These are phyloP conservation scores for Mortierella sp. DNA, from an alignment of 371 early-diverging fungal genomes.

Conservation along the genomic window DNA sequence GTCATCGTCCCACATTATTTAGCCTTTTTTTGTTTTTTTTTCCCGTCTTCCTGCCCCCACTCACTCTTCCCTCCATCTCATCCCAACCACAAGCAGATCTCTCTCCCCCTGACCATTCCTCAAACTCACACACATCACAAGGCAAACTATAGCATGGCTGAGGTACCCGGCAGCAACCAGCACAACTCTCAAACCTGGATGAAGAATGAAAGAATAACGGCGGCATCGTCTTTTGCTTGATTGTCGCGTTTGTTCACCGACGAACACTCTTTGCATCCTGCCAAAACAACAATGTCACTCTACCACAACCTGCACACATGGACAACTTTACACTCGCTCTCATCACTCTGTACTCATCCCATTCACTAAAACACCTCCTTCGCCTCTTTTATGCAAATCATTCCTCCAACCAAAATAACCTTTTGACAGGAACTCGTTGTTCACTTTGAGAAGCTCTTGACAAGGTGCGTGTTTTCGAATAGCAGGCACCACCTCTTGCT, in stretches of 20 bases:
- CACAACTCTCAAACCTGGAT: not conserved
- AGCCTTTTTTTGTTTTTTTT: not conserved
- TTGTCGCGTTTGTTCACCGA: not conserved
- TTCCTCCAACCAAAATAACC: conserved; percentile 6
- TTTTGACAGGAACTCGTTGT: conserved; percentile 46
- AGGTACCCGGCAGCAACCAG: not conserved
- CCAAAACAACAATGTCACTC: too few relatives aligned
- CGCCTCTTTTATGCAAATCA: not conserved
- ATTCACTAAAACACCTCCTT: not conserved
- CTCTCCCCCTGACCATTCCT: not conserved
- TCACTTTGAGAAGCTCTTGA: conserved; percentile 59
- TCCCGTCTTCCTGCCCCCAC: not conserved
- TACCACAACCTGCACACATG: not conserved
- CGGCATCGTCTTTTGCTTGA: not conserved
- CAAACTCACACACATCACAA: not conserved
- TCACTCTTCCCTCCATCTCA: not conserved
- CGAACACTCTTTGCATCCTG: not conserved
- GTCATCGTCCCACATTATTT: too few relatives aligned
- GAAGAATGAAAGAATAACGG: not conserved
- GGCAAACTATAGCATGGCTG: not conserved
- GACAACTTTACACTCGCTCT: not conserved
- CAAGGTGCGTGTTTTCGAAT: conserved; percentile 34
- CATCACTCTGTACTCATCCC: not conserved
- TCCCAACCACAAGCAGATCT: not conserved
- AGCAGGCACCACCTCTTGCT: not conserved